Base-by-base conservation (phyloP, 345 rosid genomes). In the Viola odorata region DNA sequence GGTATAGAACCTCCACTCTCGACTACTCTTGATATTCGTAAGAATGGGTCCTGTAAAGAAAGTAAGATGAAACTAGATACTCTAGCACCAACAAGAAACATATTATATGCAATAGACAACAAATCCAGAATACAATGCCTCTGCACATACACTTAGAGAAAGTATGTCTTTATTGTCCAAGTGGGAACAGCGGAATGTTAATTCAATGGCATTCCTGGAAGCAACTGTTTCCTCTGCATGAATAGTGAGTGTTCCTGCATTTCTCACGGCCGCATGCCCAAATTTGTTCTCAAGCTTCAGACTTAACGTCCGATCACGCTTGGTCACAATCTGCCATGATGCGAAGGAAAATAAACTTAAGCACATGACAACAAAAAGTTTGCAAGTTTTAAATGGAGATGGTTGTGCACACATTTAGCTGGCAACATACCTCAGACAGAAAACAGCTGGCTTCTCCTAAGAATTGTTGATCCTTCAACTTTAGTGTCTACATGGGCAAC, bases 391-490 rank as follows among this genome's bases (percentile, higher is more conserved):
- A 23, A 44, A 44, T 44, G 50, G 12, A 47, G 5, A n/a, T n/a
- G 13, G 4, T 47, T 47, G 50, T 47, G 7, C 13, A 6, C 5
- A 47, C 10, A 47, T 47, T n/a, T 11, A 47, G 13, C 8, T 47
- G 8, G 32, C 32, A 23, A 42, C 58, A 9, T 9, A 59, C 70
- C 64, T 66, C 58, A n/a, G 70, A 66, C 16, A 88, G 77, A 64
- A 76, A 78, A 78, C 96, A 87, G 0, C 61, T 77, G 56, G 89
- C 84, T 77, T 91, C 91, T 77, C 92, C 97, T 68, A 91, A 69
- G 71, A 78, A 91, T n/a, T 91, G 80, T 16, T 87, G 95, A 49
- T 82, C 88, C 66, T 81, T 61, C 51, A 87, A 75, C 77, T 79
- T 76, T 53, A 87, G 63, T 4, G 73, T 64, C 95, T 87, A 78